Evolutionary conservation across 257 asterid genomes (phyloP).

Genomic region (Petunia axillaris): DNA sequence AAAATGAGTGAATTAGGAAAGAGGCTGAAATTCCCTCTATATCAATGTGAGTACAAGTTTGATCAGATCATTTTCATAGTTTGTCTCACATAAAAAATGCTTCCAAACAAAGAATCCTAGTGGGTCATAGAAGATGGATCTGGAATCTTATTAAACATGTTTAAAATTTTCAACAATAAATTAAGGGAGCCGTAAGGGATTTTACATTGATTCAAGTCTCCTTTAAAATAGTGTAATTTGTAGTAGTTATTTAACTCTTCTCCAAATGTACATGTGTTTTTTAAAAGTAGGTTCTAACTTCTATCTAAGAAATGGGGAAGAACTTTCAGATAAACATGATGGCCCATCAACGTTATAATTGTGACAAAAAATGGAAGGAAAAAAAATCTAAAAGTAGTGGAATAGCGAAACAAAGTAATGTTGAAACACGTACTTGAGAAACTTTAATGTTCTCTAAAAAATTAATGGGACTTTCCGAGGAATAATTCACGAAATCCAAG

Average conservation of each 20-base stretch:
- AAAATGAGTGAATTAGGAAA: too few species aligned
- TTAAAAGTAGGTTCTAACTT: too few species aligned
- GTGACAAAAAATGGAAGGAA: neutral
- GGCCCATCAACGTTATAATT: neutral
- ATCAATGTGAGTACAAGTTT: neutral
- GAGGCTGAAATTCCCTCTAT: neutral
- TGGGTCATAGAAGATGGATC: neutral
- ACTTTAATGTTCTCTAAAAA: neutral
- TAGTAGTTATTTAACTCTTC: neutral
- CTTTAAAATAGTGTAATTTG: neutral
- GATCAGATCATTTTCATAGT: neutral
- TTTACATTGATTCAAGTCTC: neutral
- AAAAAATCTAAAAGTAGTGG: neutral
- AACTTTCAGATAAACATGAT: neutral
- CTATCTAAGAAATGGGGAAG: neutral
- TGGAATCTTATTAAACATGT: neutral
- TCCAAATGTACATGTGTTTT: neutral
- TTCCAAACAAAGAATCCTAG: slow-evolving; percentile 1
- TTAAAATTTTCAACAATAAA: neutral
- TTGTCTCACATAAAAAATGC: neutral
- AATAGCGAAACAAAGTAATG: neutral
- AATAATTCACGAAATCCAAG: neutral
- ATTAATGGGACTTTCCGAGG: neutral
- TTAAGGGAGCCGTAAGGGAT: neutral
- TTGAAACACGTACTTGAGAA: neutral